Evolutionary conservation across 495 filamentous ascomycete species (phyloP), one percentile per base, ranked within the genome.

Genomic region (Penicillium coffeae): DNA sequence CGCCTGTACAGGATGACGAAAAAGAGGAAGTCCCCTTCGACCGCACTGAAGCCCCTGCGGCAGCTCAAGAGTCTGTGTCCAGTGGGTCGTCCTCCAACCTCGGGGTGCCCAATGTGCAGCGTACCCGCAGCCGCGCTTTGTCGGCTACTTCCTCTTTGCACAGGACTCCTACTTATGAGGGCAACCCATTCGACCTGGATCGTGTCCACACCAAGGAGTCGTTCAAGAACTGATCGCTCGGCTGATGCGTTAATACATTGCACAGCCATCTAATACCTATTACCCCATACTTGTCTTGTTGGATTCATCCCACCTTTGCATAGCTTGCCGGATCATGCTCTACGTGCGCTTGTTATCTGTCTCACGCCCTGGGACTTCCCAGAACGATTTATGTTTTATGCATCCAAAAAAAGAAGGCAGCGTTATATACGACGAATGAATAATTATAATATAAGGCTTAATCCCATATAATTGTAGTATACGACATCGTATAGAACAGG

Each of bases 141-240:
- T 68, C 66, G n/a, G 38, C 54, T 7, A 39, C 62, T 0, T 75
- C 72, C 0, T 54, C 59, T 21, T 22, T 60, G 37, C 51, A 58
- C 19, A 63, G 59, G 15, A 34, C 48, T 19, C 60, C 62, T 14
- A 56, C 65, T 10, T 75, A 75, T 25, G 72, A 75, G 9, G 72
- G 64, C 16, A 73, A 72, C 44, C 70, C 72, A 1, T 75, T 70
- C 52, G 68, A 69, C 42, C 56, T 73, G 56, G 72, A 75, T 46
- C 69, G 69, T 21, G 70, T 75, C 44, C 61, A 75, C 57, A 74
- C 72, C 9, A 64, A 55, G 16, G 69, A 75, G 21, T 74, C 70
- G 10, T 71, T 73, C 57, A 70, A 70, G 22, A 3, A 42, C 16
- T 54, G 44, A 47, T 38, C 22, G 19, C 7, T 10, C 22, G 5